Conservation (phyloP, 768 basidiomycete genomes). For the Suillus ampliporus region DNA sequence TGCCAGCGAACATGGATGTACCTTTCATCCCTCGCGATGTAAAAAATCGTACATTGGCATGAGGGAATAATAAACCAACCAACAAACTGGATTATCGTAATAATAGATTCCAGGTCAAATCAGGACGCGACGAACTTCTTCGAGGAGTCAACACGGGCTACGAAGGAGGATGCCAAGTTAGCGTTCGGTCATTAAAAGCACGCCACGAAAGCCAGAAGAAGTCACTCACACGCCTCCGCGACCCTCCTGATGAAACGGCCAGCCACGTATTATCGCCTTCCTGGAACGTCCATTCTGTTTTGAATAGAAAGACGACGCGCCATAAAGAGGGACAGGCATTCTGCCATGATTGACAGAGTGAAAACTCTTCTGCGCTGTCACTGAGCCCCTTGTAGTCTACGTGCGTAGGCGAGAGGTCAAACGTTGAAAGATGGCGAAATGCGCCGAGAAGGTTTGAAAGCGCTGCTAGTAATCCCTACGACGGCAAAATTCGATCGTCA, state of each 20-base stretch:
- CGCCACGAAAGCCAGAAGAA: not conserved
- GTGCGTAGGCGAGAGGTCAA: constrained; percentile 69
- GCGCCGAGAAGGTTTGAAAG: constrained; percentile 61
- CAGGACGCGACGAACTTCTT: constrained; percentile 12
- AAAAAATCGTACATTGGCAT: not conserved
- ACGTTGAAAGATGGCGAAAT: constrained; percentile 52
- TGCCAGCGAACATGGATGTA: too few species aligned
- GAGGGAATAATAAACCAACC: not conserved
- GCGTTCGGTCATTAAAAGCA: not conserved
- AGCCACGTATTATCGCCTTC: constrained; percentile 41
- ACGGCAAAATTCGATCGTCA: constrained; percentile 13
- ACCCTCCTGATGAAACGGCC: constrained; percentile 12
- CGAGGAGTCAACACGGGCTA: constrained; percentile 14
- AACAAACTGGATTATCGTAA: not conserved
- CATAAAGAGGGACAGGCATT: constrained; percentile 58
- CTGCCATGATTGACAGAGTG: constrained; percentile 59
- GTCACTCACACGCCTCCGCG: constrained; percentile 9
- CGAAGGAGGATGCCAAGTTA: not conserved
- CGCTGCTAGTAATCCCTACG: constrained; percentile 60
- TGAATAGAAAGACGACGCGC: constrained; percentile 60
- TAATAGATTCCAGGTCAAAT: not conserved
- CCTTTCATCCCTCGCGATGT: too few species aligned
- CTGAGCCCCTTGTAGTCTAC: constrained; percentile 47
- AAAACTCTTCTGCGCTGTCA: constrained; percentile 51
- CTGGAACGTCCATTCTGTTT: constrained; percentile 54